Conservation (phyloP, 2,329 filamentous ascomycete genomes). For the Xylariales sp. region DNA sequence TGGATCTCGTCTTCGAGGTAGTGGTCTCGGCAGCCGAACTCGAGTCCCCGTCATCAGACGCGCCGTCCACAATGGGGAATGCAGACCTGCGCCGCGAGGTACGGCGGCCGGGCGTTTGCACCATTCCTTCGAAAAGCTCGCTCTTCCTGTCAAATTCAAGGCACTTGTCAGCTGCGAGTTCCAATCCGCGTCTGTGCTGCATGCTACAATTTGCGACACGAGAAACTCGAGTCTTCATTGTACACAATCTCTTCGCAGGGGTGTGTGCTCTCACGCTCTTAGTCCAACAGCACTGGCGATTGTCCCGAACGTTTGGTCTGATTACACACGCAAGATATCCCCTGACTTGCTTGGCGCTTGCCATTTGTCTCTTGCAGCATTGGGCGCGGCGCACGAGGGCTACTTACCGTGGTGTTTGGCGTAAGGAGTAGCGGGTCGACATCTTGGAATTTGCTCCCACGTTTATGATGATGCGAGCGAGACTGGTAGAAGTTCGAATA, state of each 20-base stretch:
- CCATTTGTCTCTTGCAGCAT: too few relatives aligned
- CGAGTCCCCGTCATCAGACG: conserved; percentile 46
- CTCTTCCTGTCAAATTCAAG: conserved; percentile 44
- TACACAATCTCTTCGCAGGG: too few relatives aligned
- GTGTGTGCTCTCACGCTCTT: too few relatives aligned
- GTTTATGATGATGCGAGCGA: background rate
- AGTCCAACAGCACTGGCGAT: too few relatives aligned
- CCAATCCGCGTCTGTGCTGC: too few relatives aligned
- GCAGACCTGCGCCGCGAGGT: conserved; percentile 47
- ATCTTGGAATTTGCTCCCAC: conserved; percentile 11
- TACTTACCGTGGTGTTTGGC: conserved; percentile 23
- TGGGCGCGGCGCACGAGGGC: too few relatives aligned
- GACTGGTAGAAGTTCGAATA: background rate
- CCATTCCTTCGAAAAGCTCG: conserved; percentile 57
- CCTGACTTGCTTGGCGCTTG: too few relatives aligned
- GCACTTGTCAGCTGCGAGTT: background rate
- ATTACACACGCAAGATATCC: too few relatives aligned
- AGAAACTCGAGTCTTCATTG: too few relatives aligned
- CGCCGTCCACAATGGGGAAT: conserved; percentile 34
- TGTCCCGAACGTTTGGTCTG: too few relatives aligned
- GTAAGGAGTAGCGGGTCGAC: conserved; percentile 22
- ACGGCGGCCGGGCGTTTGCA: conserved; percentile 49
- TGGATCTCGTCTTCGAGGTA: conserved; percentile 27
- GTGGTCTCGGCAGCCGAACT: conserved; percentile 41
- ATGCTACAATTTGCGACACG: too few relatives aligned